Conservation (phyloP, 371 early-diverging fungal genomes). For the Mortierella sp. region DNA sequence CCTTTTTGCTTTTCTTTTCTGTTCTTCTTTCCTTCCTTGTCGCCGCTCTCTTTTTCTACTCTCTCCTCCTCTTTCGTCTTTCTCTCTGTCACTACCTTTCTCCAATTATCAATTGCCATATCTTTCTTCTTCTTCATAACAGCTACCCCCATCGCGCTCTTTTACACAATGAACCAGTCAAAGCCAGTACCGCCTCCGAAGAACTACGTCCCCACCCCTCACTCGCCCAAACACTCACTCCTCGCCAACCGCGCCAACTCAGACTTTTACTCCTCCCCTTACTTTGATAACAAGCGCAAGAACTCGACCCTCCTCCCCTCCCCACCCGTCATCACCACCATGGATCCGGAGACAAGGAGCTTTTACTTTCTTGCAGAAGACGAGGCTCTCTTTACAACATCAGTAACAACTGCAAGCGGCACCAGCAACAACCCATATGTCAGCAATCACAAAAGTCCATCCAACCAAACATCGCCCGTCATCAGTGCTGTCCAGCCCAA, state of each 20-base stretch:
- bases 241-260: conserved; percentile 27
- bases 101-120: neutral
- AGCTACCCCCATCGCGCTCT: neutral
- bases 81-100: neutral
- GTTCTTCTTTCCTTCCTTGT: neutral
- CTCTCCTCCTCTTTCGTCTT: neutral
- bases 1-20: neutral
- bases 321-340: conserved; percentile 19
- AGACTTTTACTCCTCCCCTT: conserved; percentile 39
- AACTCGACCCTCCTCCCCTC: conserved; percentile 29
- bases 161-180: conserved; percentile 16
- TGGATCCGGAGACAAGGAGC: conserved; percentile 19
- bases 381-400: neutral
- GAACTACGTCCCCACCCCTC: conserved; percentile 14
- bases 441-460: neutral
- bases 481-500: conserved; percentile 8
- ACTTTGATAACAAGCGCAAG: conserved; percentile 29
- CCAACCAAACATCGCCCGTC: conserved; percentile 21
- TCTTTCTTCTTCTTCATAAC: neutral
- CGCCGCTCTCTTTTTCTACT: too few relatives aligned
- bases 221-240: conserved; percentile 22
- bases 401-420: neutral
- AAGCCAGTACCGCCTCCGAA: conserved; percentile 3
- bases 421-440: too few relatives aligned
- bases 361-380: neutral